phyloP scores from a whole-genome alignment of 176 grass and related monocot genomes.

The Juncus inflexus region DNA sequence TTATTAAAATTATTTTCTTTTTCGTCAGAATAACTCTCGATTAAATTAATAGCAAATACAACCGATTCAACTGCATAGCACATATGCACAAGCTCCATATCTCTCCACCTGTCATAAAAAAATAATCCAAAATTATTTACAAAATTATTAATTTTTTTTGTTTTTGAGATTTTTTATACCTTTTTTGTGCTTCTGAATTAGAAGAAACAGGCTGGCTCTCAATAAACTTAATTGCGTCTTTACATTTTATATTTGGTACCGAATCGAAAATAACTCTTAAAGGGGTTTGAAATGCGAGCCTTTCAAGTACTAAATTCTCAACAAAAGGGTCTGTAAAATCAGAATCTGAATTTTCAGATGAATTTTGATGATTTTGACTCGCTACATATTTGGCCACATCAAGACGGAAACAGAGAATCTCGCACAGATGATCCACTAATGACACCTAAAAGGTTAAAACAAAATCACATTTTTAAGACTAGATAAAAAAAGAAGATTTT shows the following conservation, averaged over 20 bases:
- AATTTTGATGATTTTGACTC: slow-evolving; percentile 61
- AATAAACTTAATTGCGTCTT: slow-evolving; percentile 82
- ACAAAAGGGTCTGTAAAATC: slow-evolving; percentile 80
- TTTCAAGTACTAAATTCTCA: slow-evolving; percentile 92
- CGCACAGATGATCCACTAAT: slow-evolving; percentile 78
- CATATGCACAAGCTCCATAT: slow-evolving; percentile 94
- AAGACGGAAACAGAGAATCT: slow-evolving; percentile 91
- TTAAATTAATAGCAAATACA: slow-evolving; percentile 69
- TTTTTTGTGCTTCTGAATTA: slow-evolving; percentile 59
- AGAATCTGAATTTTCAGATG: slow-evolving; percentile 33
- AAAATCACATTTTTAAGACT: neutral
- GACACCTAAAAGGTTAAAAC: slow-evolving; percentile 39
- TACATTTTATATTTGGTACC: slow-evolving; percentile 81
- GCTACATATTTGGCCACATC: slow-evolving; percentile 85
- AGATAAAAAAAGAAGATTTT: neutral
- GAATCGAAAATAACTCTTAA: slow-evolving; percentile 87
- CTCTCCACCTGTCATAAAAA: slow-evolving; percentile 63
- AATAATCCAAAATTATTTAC: slow-evolving; percentile 13
- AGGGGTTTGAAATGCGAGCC: slow-evolving; percentile 78
- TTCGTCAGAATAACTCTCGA: slow-evolving; percentile 48
- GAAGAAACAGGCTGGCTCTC: slow-evolving; percentile 76
- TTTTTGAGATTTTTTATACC: slow-evolving; percentile 38
- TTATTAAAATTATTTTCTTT: slow-evolving; percentile 52
- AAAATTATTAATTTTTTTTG: neutral
- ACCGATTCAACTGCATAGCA: slow-evolving; percentile 78